Evolutionary conservation across 768 basidiomycete genomes (phyloP).

Genomic region (Lactifluus hygrophoroides): DNA sequence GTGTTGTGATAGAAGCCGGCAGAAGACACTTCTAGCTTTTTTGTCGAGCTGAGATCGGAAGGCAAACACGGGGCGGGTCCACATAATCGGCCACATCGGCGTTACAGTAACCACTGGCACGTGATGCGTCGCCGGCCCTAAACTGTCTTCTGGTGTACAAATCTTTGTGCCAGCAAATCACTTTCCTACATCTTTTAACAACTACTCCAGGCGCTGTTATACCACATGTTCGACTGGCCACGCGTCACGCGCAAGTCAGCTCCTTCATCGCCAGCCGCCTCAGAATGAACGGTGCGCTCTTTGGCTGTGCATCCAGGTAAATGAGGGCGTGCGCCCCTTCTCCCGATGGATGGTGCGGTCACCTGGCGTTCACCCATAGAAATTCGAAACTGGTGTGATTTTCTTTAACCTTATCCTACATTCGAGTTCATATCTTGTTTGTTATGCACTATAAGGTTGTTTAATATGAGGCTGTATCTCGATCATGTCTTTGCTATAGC

Average conservation of each 20-base stretch:
- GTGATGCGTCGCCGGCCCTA: constrained; percentile 3
- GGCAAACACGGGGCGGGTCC: no score
- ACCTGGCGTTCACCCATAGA: constrained; percentile 21
- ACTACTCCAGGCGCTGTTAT: constrained; percentile 20
- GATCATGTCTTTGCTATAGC: not conserved
- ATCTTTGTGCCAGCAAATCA: not conserved
- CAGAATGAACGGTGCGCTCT: constrained; percentile 20
- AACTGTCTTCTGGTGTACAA: not conserved
- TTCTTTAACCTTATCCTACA: not conserved
- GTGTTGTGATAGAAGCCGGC: no score
- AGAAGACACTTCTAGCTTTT: no score
- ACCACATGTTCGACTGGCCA: constrained; percentile 23
- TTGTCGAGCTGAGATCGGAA: no score
- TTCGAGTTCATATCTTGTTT: not conserved
- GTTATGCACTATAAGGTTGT: not conserved
- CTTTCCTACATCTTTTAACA: constrained; percentile 19
- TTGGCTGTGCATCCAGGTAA: constrained; percentile 20
- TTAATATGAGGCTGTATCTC: not conserved
- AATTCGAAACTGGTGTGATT: not conserved
- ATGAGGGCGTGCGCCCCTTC: not conserved
- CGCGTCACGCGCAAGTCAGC: constrained; percentile 10
- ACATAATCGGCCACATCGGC: no score
- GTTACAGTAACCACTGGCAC: not conserved
- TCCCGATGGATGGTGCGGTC: constrained; percentile 18
- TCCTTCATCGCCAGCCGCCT: constrained; percentile 21